These are phyloP conservation scores for Poa pratensis DNA, from an alignment of 176 grass and related monocot genomes.

Conservation along the genomic window DNA sequence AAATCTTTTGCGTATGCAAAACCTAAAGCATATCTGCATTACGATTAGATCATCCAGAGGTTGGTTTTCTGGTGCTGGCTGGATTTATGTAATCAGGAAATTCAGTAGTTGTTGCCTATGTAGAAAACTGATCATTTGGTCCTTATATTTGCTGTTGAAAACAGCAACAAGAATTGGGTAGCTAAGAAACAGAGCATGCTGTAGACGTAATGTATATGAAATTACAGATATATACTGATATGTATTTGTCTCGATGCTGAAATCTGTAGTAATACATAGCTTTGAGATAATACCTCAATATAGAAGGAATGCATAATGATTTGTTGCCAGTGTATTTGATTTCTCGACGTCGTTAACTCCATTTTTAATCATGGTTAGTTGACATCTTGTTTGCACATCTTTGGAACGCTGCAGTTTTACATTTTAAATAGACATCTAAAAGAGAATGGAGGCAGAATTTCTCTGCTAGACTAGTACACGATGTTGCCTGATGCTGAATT, in stretches of 20 bases:
- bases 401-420: not conserved
- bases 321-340: not conserved
- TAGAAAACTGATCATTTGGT: not conserved
- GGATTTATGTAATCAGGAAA: not conserved
- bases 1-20: not conserved
- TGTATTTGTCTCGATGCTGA: not conserved
- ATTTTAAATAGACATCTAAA: not conserved
- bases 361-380: not conserved
- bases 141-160: not conserved
- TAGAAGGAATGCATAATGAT: not conserved
- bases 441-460: not conserved
- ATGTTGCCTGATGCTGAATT: not conserved
- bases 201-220: not conserved
- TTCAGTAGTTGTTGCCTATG: not conserved
- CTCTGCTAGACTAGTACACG: not conserved
- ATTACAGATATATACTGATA: not conserved
- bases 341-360: not conserved
- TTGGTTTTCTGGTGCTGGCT: not conserved
- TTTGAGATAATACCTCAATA: not conserved
- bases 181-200: not conserved
- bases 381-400: conserved; percentile 17
- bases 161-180: not conserved
- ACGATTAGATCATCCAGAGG: not conserved
- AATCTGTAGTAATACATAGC: not conserved
- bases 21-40: not conserved